Conservation (phyloP, 208 protist species). For the Balamuthia mandrillaris region DNA sequence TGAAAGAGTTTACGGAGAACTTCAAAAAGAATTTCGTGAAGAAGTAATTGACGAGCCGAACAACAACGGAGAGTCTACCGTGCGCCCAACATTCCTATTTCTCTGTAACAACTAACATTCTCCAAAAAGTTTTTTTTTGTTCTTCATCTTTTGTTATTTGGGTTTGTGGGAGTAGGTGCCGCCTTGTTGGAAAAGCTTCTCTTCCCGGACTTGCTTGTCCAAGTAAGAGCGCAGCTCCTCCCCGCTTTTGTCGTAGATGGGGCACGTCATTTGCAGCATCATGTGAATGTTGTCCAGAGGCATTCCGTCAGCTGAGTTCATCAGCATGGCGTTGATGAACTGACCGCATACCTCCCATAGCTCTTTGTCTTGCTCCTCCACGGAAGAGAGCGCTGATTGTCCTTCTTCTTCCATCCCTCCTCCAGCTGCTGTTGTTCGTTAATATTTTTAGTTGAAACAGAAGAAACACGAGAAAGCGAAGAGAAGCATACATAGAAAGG, state of each 20-base stretch:
- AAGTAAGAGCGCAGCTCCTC: no score
- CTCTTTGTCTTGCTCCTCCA: background rate
- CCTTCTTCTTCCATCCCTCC: conserved; percentile 1
- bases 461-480: background rate
- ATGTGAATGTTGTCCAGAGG: background rate
- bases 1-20: background rate
- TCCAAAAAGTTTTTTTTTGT: no score
- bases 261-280: conserved; percentile 5
- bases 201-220: no score
- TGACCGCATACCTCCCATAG: background rate
- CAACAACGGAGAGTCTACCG: no score
- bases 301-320: background rate
- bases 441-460: background rate
- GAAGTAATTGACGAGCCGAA: no score
- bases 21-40: background rate
- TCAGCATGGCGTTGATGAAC: conserved; percentile 40
- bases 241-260: background rate
- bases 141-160: no score
- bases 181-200: no score
- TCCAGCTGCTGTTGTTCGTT: background rate
- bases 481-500: background rate
- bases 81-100: no score
- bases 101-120: no score
- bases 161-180: no score
- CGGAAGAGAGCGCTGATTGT: background rate